These are phyloP conservation scores for Coffea eugenioides DNA, from an alignment of 257 asterid species.

Conservation along the genomic window DNA sequence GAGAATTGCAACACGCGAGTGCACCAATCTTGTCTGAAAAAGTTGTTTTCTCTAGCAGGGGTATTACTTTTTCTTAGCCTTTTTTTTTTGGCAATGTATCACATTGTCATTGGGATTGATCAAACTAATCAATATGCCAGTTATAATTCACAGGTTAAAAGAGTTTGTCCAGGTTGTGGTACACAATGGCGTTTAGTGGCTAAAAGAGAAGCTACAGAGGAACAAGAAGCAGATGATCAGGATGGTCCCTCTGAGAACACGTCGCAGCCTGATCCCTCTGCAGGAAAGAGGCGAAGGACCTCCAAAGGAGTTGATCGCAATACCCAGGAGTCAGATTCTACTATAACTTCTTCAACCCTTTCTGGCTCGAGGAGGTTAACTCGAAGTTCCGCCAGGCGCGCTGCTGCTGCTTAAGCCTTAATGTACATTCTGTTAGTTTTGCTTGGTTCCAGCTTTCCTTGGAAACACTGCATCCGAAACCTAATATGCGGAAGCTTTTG, in stretches of 20 bases:
- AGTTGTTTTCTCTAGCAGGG: slow-evolving; percentile 66
- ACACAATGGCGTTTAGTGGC: slow-evolving; percentile 46
- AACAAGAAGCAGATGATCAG: slow-evolving; percentile 32
- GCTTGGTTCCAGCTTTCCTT: background rate
- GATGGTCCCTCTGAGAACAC: slow-evolving; percentile 28
- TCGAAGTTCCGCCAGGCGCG: slow-evolving; percentile 47
- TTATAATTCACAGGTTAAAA: slow-evolving; percentile 39
- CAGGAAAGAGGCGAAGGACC: slow-evolving; percentile 34
- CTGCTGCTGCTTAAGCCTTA: slow-evolving; percentile 23
- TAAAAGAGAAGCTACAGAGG: slow-evolving; percentile 45
- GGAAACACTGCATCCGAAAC: no score
- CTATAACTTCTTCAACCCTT: slow-evolving; percentile 14
- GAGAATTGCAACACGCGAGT: slow-evolving; percentile 67
- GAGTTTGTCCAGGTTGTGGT: slow-evolving; percentile 71
- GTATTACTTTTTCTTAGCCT: slow-evolving; percentile 32
- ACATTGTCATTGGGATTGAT: background rate
- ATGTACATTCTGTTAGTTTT: slow-evolving; percentile 9
- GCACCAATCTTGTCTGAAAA: slow-evolving; percentile 65
- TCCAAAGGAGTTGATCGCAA: slow-evolving; percentile 22
- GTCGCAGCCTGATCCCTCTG: slow-evolving; percentile 26
- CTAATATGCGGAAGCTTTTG: background rate
- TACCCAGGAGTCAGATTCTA: slow-evolving; percentile 22
- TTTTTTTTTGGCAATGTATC: background rate
- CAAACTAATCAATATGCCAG: background rate
- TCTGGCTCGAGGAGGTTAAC: slow-evolving; percentile 39